phyloP scores from a whole-genome alignment of 2,329 filamentous ascomycete species.

The Dissoconium aciculare region DNA sequence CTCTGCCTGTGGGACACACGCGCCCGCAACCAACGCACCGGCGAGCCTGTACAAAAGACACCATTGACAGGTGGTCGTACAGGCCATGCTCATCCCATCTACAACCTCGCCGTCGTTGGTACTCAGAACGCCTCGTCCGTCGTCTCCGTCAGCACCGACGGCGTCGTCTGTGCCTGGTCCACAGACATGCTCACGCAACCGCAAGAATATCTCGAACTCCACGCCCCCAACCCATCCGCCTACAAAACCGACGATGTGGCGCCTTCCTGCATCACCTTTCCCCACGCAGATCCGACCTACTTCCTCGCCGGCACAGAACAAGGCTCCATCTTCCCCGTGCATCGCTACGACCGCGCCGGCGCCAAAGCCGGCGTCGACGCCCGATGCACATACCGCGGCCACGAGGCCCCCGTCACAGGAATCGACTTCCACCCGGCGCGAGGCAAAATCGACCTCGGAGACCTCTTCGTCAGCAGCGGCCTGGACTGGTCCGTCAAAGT shows the following conservation, averaged over 20 bases:
- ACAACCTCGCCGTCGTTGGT: conserved; percentile 86
- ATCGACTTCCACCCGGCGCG: conserved; percentile 88
- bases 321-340: conserved; percentile 88
- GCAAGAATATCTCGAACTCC: conserved; percentile 81
- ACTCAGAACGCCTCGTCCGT: conserved; percentile 99
- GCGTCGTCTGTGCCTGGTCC: conserved; percentile 91
- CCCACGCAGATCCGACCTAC: conserved; percentile 87
- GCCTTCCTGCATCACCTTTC: conserved; percentile 88
- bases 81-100: conserved; percentile 87
- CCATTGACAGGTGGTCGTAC: conserved; percentile 71
- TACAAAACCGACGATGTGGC: conserved; percentile 71
- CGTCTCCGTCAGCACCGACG: conserved; percentile 84
- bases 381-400: conserved; percentile 74
- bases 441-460: conserved; percentile 84
- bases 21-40: conserved; percentile 49
- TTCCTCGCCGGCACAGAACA: conserved; percentile 96
- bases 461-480: conserved; percentile 80
- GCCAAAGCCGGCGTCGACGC: conserved; percentile 92
- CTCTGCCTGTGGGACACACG: conserved; percentile 95
- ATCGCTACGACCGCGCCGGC: conserved; percentile 90
- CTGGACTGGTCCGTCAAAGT: conserved; percentile 96
- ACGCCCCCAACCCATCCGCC: conserved; percentile 65
- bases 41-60: conserved; percentile 78
- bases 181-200: conserved; percentile 96
- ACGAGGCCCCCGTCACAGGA: conserved; percentile 88